Evolutionary conservation across 768 basidiomycete species (phyloP).

Genomic region (Kwoniella newhampshirensis): DNA sequence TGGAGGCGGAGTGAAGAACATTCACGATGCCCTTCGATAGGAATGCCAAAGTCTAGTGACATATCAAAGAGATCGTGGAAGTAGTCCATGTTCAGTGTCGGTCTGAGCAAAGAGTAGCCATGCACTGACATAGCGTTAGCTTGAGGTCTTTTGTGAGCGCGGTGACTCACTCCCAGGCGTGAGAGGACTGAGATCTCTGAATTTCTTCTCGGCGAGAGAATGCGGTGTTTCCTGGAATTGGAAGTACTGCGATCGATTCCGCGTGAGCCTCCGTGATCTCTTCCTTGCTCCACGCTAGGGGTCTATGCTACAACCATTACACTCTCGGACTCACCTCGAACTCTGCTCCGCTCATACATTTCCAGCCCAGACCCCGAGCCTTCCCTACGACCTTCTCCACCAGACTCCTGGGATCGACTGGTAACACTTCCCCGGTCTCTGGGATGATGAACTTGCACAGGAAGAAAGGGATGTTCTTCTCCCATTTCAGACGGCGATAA

Average conservation of each 20-base stretch:
- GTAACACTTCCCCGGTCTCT: constrained; percentile 72
- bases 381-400: constrained; percentile 63
- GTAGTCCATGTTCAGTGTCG: constrained; percentile 83
- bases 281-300: too few species aligned
- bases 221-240: constrained; percentile 70
- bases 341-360: constrained; percentile 83
- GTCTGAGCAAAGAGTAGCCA: constrained; percentile 89
- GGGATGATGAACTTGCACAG: constrained; percentile 87
- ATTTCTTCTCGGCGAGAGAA: constrained; percentile 73
- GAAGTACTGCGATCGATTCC: constrained; percentile 39
- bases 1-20: constrained; percentile 7
- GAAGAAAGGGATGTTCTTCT: constrained; percentile 88
- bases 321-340: constrained; percentile 83
- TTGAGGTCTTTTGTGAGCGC: too few species aligned
- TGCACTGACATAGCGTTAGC: constrained; percentile 66
- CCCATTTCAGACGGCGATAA: constrained; percentile 87
- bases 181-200: constrained; percentile 69
- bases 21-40: constrained; percentile 82
- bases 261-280: not conserved
- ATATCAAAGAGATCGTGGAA: constrained; percentile 83
- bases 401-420: constrained; percentile 82
- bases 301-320: constrained; percentile 53
- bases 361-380: constrained; percentile 57
- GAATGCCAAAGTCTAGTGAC: constrained; percentile 66
- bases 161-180: constrained; percentile 93